phyloP scores from a whole-genome alignment of 371 early-diverging fungal genomes.

The Apophysomyces variabilis region DNA sequence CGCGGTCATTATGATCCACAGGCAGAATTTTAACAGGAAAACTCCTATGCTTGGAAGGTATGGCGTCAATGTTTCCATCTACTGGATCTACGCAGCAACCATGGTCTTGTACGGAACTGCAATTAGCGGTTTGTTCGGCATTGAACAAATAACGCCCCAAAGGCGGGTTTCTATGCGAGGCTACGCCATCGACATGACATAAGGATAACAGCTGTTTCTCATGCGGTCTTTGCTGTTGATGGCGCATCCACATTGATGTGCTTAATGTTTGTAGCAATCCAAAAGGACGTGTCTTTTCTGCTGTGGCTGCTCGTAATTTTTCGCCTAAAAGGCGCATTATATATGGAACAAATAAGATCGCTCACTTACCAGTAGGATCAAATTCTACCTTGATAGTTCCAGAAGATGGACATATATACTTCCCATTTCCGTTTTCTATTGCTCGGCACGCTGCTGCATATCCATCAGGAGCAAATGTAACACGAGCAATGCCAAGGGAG shows the following conservation, averaged over 20 bases:
- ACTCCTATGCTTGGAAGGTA: too few relatives aligned
- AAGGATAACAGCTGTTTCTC: not conserved
- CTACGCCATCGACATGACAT: too few relatives aligned
- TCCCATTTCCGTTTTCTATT: constrained; percentile 1
- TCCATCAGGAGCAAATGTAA: constrained; percentile 8
- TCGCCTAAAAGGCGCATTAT: not conserved
- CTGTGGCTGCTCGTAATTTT: constrained; percentile 5
- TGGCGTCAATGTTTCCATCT: too few relatives aligned
- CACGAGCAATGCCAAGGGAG: constrained; percentile 5
- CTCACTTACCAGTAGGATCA: constrained; percentile 2
- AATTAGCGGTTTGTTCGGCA: too few relatives aligned
- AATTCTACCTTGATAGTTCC: constrained; percentile 1
- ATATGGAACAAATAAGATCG: not conserved
- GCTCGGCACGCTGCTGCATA: constrained; percentile 5
- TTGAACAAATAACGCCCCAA: too few relatives aligned
- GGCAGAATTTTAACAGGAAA: too few relatives aligned
- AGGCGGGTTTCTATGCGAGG: too few relatives aligned
- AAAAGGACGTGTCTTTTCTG: not conserved
- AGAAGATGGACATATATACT: not conserved
- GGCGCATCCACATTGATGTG: constrained; percentile 4
- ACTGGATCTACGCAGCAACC: too few relatives aligned
- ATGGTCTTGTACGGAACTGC: too few relatives aligned
- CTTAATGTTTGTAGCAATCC: constrained; percentile 2
- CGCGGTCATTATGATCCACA: too few relatives aligned
- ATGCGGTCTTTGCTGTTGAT: not conserved